Evolutionary conservation across 768 basidiomycete species (phyloP).

Genomic region (Phallus indusiatus): DNA sequence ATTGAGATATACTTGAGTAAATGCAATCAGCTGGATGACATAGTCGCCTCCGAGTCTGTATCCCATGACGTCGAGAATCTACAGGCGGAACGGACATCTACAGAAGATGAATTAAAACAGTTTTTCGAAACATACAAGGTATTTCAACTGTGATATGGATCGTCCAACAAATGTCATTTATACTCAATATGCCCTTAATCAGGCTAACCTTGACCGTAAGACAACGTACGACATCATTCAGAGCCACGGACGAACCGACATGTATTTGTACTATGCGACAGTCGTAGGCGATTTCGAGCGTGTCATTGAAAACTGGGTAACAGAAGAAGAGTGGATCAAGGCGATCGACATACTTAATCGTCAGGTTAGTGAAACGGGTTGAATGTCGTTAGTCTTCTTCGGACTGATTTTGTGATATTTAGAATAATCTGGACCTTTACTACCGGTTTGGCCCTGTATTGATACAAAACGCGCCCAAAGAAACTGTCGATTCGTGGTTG

Average conservation of each 20-base stretch:
- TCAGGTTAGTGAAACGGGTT: slow-evolving; percentile 44
- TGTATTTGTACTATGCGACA: slow-evolving; percentile 84
- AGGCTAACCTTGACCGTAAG: slow-evolving; percentile 77
- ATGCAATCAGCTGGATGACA: slow-evolving; percentile 91
- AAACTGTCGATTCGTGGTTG: slow-evolving; percentile 89
- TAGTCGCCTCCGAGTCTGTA: slow-evolving; percentile 77
- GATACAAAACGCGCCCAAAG: slow-evolving; percentile 77
- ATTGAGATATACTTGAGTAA: slow-evolving; percentile 96
- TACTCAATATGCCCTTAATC: background rate
- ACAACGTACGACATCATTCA: slow-evolving; percentile 91
- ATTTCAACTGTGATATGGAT: background rate
- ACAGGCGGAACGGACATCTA: slow-evolving; percentile 62
- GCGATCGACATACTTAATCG: slow-evolving; percentile 86
- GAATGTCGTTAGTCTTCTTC: background rate
- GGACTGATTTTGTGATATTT: slow-evolving; percentile 6
- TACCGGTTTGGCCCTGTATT: slow-evolving; percentile 88
- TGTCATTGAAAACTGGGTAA: slow-evolving; percentile 86
- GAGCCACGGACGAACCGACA: slow-evolving; percentile 86
- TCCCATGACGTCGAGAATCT: slow-evolving; percentile 81
- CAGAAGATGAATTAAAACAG: slow-evolving; percentile 88
- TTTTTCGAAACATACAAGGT: slow-evolving; percentile 96
- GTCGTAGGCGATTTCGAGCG: slow-evolving; percentile 72
- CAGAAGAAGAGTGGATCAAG: slow-evolving; percentile 86
- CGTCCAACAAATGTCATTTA: background rate
- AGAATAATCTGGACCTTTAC: slow-evolving; percentile 84